Evolutionary conservation across 2,329 filamentous ascomycete genomes (phyloP), one percentile per base, ranked within the genome.

Genomic region (Pseudogymnoascus sp.): DNA sequence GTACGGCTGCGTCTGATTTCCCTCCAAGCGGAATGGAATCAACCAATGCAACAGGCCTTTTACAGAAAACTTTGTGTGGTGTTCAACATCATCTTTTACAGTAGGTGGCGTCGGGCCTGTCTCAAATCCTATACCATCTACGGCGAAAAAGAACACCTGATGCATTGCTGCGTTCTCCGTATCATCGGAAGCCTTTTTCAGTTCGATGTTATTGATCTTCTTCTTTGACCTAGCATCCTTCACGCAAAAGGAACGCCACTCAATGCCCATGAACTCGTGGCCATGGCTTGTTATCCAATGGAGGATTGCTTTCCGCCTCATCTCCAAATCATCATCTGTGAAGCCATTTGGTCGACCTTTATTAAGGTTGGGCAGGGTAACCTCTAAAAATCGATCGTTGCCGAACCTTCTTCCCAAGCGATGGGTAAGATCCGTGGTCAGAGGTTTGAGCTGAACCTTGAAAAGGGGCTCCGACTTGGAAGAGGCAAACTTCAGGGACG

Each of bases 401-500:
- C 84, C 83, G 64, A 84, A 85, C 4, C 78, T 78, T 11, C 84
- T 77, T 18, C 73, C 72, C 0, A 86, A 69, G 1, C 84, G 79
- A 68, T 83, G 77, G 0, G 78, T 73, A 2, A 74, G 67, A 25
- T 83, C 79, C 1, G 84, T 67, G 8, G 71, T 74, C 1, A 85
- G 66, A 0, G 81, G 78, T 1, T 76, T 72, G 8, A 86, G 73
- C 4, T 73, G 74, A 4, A 85, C 66, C 0, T 67, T 63, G 62
- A 83, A 81, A 0, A 79, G 59, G 0, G 78, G 75, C 0, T 75
- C 77, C 0, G 60, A 57, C 43, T 50, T 60, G 2, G 64, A 69
- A 2, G 68, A 66, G 1, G 70, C 65, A 34, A 73, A 75, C 0
- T 70, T 69, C 8, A 85, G 67, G 0, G 71, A 69, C 0, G 76